Conservation (phyloP, 2,329 filamentous ascomycete species). For the Fusarium sp. region DNA sequence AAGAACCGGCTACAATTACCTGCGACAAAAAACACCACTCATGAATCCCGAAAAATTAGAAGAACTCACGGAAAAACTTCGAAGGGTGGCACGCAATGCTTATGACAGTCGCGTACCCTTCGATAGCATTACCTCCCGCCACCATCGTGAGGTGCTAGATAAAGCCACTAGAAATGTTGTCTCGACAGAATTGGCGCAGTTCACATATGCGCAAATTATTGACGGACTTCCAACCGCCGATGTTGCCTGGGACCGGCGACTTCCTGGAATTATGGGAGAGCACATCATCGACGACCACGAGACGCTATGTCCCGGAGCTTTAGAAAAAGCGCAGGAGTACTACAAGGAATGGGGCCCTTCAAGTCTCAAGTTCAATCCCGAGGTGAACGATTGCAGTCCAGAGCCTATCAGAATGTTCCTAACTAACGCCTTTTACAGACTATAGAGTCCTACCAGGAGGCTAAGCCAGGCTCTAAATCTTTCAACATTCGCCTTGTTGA, state of each 20-base stretch:
- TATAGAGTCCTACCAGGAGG: neutral
- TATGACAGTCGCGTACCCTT: neutral
- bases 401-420: accelerated
- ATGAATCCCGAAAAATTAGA: constrained; percentile 12
- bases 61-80: neutral
- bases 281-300: constrained; percentile 29
- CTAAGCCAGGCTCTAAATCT: neutral
- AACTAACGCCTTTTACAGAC: neutral
- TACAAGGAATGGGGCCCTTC: constrained; percentile 3
- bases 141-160: neutral
- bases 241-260: constrained; percentile 18
- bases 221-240: constrained; percentile 25
- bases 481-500: constrained; percentile 11
- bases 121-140: neutral
- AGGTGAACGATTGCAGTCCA: neutral
- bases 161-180: constrained; percentile 13
- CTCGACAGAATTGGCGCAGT: neutral
- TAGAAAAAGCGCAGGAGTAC: neutral
- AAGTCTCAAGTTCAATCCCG: constrained; percentile 14
- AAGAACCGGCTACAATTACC: no score
- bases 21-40: no score
- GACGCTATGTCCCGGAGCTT: constrained; percentile 1
- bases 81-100: neutral
- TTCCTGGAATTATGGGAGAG: constrained; percentile 17
- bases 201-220: constrained; percentile 33